phyloP scores from a whole-genome alignment of 306 rosid species.

The Canavalia ensiformis region DNA sequence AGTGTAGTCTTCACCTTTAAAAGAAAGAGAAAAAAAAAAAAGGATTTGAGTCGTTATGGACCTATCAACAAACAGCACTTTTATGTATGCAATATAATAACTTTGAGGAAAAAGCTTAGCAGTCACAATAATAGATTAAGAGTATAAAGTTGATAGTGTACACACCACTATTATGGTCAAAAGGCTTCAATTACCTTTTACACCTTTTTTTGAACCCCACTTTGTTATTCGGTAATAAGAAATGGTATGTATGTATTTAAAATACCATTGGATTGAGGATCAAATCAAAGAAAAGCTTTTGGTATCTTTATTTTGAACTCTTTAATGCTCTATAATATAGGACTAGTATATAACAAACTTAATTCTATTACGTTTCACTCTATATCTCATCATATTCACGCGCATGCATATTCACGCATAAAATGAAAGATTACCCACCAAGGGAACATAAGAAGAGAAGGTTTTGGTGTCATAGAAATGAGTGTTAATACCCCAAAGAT shows the following conservation, averaged over 20 bases:
- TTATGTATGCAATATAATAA: conserved; percentile 54
- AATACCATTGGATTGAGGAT: conserved; percentile 63
- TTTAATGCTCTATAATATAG: conserved; percentile 1
- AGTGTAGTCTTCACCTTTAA: conserved; percentile 47
- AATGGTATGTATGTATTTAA: conserved; percentile 47
- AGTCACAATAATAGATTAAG: conserved; percentile 52
- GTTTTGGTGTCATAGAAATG: conserved; percentile 40
- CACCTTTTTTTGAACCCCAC: conserved; percentile 52
- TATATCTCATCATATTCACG: conserved; percentile 36
- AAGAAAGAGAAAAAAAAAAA: conserved; percentile 23
- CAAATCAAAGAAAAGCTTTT: conserved; percentile 60
- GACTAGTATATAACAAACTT: conserved; percentile 12
- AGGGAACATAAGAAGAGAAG: conserved; percentile 21
- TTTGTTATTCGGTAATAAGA: conserved; percentile 41
- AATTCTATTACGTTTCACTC: background rate
- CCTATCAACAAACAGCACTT: conserved; percentile 47
- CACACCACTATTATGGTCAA: conserved; percentile 70
- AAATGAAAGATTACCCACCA: conserved; percentile 48
- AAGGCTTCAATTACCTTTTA: conserved; percentile 60
- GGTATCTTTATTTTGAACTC: conserved; percentile 59
- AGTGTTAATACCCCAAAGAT: conserved; percentile 42
- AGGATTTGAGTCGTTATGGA: conserved; percentile 50
- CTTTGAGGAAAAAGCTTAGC: conserved; percentile 67
- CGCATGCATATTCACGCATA: conserved; percentile 42
- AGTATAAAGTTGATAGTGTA: conserved; percentile 54